These are phyloP conservation scores for Chalaropsis ovoidea DNA, from an alignment of 2,329 filamentous ascomycete species.

Conservation along the genomic window DNA sequence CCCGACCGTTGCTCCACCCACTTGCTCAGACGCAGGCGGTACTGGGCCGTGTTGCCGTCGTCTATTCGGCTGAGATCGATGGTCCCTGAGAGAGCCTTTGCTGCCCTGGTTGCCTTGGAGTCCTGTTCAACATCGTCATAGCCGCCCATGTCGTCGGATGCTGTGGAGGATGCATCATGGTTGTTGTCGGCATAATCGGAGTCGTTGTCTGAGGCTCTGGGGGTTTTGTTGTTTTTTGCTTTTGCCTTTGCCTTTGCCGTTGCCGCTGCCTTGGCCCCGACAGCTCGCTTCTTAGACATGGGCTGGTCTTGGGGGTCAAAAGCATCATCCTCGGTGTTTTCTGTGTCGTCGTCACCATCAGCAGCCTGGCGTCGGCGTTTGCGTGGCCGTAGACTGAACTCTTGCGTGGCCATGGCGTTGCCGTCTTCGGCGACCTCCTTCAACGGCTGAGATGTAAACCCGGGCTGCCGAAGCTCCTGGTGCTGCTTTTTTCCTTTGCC, in stretches of 20 bases:
- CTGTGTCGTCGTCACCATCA: neutral
- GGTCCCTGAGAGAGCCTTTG: constrained; percentile 26
- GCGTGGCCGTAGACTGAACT: constrained; percentile 19
- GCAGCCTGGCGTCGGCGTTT: constrained; percentile 18
- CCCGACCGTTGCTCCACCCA: constrained; percentile 47
- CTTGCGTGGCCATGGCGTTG: constrained; percentile 13
- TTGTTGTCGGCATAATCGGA: constrained; percentile 13
- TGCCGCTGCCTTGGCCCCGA: neutral
- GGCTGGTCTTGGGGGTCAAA: constrained; percentile 33
- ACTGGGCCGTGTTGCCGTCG: constrained; percentile 78
- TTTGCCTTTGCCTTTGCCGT: neutral
- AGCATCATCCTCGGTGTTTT: constrained; percentile 32
- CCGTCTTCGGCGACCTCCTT: constrained; percentile 15
- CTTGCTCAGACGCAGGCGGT: constrained; percentile 60
- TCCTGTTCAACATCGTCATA: constrained; percentile 24
- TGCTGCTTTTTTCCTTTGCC: constrained; percentile 52
- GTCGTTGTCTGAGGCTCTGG: neutral
- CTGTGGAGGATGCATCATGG: neutral
- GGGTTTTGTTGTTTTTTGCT: constrained; percentile 9
- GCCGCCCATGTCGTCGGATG: constrained; percentile 18
- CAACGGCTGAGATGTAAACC: constrained; percentile 47
- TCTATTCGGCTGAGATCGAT: constrained; percentile 56
- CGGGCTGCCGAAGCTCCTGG: constrained; percentile 61
- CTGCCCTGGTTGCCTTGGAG: constrained; percentile 20
- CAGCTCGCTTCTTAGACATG: constrained; percentile 31